Percentiles rank a stretch among this genome's conserved stretches.
Conservation (phyloP, 2,329 filamentous ascomycete genomes). For the Talaromyces sp. region DNA sequence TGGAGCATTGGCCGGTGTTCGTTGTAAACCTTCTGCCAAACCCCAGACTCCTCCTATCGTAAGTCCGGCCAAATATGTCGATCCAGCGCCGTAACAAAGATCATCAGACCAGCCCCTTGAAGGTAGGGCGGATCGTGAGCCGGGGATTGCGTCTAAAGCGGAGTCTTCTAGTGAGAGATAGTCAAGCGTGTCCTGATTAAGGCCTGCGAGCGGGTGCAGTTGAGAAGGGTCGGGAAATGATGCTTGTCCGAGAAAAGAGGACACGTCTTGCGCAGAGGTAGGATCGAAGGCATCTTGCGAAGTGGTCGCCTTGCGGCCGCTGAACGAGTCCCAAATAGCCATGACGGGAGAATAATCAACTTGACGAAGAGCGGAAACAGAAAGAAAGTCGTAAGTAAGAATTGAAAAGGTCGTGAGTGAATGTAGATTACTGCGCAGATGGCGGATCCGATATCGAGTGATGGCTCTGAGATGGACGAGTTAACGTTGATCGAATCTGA, state of each 20-base stretch:
- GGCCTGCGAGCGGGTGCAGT: constrained; percentile 87
- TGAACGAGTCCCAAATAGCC: constrained; percentile 61
- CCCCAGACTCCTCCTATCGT: constrained; percentile 88
- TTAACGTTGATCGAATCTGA: neutral
- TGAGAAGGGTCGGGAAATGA: constrained; percentile 79
- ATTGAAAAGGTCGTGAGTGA: neutral
- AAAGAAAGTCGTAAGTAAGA: neutral
- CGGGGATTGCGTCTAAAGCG: constrained; percentile 78
- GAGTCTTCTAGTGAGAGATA: constrained; percentile 94
- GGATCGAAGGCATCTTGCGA: constrained; percentile 65
- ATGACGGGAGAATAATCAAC: constrained; percentile 34
- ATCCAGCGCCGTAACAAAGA: constrained; percentile 93
- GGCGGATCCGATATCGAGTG: neutral
- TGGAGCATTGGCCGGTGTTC: constrained; percentile 65
- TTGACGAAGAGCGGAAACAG: neutral
- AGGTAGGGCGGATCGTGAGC: constrained; percentile 80
- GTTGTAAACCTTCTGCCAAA: constrained; percentile 79
- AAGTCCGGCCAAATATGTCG: constrained; percentile 87
- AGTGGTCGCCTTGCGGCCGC: constrained; percentile 56
- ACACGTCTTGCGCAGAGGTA: constrained; percentile 71
- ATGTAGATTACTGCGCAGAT: neutral
- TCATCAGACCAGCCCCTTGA: constrained; percentile 98
- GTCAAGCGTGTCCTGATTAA: constrained; percentile 90
- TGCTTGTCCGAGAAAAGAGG: constrained; percentile 76
- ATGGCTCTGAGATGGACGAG: neutral